Conservation (phyloP, 108 stramenopile species). For the Cyclotella cryptica region DNA sequence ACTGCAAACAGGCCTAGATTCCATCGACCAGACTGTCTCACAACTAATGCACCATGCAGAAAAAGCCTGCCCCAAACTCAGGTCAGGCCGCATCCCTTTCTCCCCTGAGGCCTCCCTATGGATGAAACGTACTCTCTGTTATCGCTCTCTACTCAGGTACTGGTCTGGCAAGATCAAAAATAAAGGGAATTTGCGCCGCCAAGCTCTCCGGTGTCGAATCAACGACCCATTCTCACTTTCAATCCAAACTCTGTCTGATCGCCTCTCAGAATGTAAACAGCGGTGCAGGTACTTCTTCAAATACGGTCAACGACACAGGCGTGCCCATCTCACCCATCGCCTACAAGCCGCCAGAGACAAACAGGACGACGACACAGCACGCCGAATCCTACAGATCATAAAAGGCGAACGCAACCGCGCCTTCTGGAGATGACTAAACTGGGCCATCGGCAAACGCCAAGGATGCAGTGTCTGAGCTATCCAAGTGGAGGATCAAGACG, state of each 20-base stretch:
- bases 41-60: constrained; percentile 6
- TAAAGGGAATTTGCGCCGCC: constrained; percentile 8
- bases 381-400: constrained; percentile 28
- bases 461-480: constrained; percentile 8
- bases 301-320: constrained; percentile 21
- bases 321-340: constrained; percentile 5
- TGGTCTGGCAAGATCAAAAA: neutral
- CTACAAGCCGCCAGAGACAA: constrained; percentile 12
- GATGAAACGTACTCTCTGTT: too few species aligned
- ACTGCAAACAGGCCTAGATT: neutral
- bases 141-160: too few species aligned
- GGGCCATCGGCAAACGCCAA: neutral
- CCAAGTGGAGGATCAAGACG: neutral
- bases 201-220: neutral
- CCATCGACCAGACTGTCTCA: neutral
- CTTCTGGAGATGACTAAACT: constrained; percentile 26
- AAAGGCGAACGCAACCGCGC: constrained; percentile 20
- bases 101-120: too few species aligned
- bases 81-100: neutral
- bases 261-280: constrained; percentile 11
- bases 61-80: constrained; percentile 26
- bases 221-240: neutral
- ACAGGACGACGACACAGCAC: constrained; percentile 3
- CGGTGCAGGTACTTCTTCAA: constrained; percentile 8
- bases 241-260: neutral